Conservation (phyloP, 345 rosid genomes). For the Citrus maxima region DNA sequence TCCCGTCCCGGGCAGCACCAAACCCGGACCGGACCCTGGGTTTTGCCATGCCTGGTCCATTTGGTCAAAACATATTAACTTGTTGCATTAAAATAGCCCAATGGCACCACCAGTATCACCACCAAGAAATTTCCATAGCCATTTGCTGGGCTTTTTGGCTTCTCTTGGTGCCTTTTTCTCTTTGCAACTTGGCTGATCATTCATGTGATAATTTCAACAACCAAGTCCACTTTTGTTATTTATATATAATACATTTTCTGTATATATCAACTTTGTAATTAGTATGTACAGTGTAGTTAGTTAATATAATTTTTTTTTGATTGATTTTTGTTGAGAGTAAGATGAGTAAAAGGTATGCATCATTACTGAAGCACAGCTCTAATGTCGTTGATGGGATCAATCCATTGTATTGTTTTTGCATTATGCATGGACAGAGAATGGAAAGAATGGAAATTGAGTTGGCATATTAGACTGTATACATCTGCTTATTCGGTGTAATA, state of each 20-base stretch:
- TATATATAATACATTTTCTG: neutral
- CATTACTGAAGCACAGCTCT: conserved; percentile 47
- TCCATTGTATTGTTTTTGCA: neutral
- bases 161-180: conserved; percentile 25
- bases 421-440: neutral
- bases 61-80: conserved; percentile 31
- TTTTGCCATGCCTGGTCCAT: neutral
- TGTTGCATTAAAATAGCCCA: conserved; percentile 17
- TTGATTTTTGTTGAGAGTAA: neutral
- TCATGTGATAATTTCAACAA: conserved; percentile 29
- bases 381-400: conserved; percentile 38
- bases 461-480: neutral
- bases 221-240: neutral
- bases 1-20: too few relatives aligned
- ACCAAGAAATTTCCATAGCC: neutral
- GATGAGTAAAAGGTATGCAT: conserved; percentile 35
- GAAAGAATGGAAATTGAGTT: neutral
- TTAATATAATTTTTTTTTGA: neutral
- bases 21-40: too few relatives aligned
- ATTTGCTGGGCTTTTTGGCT: conserved; percentile 23
- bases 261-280: neutral
- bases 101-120: too few relatives aligned
- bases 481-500: neutral
- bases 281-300: neutral
- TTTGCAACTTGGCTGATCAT: conserved; percentile 37